These are phyloP conservation scores for Saccharomyces hybrid DNA, from an alignment of 1,139 yeast genomes.

Conservation along the genomic window DNA sequence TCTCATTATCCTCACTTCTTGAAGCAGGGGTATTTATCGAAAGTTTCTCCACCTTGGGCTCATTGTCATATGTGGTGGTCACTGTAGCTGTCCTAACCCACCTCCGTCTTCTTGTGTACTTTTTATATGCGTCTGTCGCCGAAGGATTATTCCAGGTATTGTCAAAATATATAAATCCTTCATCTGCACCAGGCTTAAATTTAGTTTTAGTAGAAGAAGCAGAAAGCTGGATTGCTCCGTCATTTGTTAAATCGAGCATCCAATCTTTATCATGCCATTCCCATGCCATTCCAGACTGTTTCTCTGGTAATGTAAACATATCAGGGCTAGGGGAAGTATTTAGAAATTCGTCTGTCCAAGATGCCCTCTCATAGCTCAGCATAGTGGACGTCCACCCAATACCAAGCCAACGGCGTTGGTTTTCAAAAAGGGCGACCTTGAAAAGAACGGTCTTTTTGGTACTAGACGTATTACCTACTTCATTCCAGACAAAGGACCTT, in stretches of 20 bases:
- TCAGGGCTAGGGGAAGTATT: conserved; percentile 79
- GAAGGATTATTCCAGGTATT: conserved; percentile 92
- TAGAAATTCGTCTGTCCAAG: conserved; percentile 95
- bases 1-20: conserved; percentile 1
- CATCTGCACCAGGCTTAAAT: conserved; percentile 71
- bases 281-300: conserved; percentile 70
- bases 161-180: conserved; percentile 83
- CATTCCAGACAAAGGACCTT: conserved; percentile 13
- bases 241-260: conserved; percentile 84
- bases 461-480: conserved; percentile 11
- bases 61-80: neutral
- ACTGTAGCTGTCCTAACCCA: conserved; percentile 90
- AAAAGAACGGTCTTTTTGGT: conserved; percentile 63
- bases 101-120: conserved; percentile 87
- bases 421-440: conserved; percentile 86
- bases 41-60: neutral
- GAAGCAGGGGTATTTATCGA: neutral
- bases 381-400: conserved; percentile 95
- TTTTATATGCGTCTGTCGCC: conserved; percentile 80
- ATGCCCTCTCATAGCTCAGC: conserved; percentile 83
- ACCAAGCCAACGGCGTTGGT: conserved; percentile 95
- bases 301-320: conserved; percentile 69
- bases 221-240: conserved; percentile 70
- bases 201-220: conserved; percentile 61
- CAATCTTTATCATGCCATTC: conserved; percentile 91